A percentile compares a stretch with the other conserved stretches of the same genome.
Conservation (phyloP, 148 eudicot genomes). For the Vaccinium macrocarpon region DNA sequence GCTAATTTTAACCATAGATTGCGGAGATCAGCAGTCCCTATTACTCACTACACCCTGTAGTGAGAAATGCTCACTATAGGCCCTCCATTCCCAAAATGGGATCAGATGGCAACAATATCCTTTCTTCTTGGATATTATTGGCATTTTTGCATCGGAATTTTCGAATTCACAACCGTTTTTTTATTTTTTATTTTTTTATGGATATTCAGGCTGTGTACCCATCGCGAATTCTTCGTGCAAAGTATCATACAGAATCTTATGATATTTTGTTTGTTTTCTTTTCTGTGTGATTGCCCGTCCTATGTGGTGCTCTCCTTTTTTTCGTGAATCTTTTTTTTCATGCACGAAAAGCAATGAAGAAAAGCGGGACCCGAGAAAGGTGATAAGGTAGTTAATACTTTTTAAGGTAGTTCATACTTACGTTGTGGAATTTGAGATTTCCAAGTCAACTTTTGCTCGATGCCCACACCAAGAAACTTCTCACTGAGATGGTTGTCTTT, state of each 20-base stretch:
- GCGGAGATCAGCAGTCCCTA: too few relatives aligned
- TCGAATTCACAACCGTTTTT: not conserved
- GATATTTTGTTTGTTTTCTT: too few relatives aligned
- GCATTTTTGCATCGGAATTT: not conserved
- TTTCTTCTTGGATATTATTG: not conserved
- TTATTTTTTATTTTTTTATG: too few relatives aligned
- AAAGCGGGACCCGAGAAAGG: not conserved
- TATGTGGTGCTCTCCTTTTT: too few relatives aligned
- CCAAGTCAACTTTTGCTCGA: not conserved
- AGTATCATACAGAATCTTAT: too few relatives aligned
- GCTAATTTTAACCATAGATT: too few relatives aligned
- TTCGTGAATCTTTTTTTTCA: too few relatives aligned
- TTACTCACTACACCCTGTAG: too few relatives aligned
- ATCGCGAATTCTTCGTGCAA: not conserved
- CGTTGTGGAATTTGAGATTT: not conserved
- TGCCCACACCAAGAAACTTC: not conserved
- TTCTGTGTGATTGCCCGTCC: too few relatives aligned
- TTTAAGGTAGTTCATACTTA: not conserved
- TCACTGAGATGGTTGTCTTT: not conserved
- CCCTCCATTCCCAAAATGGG: not conserved
- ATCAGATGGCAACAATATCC: not conserved
- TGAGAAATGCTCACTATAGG: too few relatives aligned
- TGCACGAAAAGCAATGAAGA: not conserved
- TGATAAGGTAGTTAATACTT: not conserved
- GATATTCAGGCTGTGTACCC: too few relatives aligned